These are phyloP conservation scores for Debaryomyces castellii DNA, from an alignment of 805 yeast genomes.

Conservation along the genomic window DNA sequence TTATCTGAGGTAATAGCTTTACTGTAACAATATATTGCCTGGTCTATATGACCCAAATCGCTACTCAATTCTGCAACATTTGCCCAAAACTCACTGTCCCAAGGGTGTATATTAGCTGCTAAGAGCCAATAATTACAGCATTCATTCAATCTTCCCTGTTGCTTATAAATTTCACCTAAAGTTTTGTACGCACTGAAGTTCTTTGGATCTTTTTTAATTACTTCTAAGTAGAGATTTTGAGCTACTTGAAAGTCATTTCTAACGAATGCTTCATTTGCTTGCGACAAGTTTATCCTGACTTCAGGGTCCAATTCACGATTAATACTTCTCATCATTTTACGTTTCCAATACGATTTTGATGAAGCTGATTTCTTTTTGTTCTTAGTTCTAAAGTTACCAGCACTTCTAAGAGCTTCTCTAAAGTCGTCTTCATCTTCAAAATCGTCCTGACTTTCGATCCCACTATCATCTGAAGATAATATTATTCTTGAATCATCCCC, in stretches of 20 bases:
- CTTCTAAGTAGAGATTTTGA: constrained; percentile 58
- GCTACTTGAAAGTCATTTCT: constrained; percentile 60
- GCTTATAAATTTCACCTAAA: constrained; percentile 76
- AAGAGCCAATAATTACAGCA: constrained; percentile 80
- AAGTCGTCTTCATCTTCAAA: constrained; percentile 46
- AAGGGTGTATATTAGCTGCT: constrained; percentile 75
- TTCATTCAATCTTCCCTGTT: constrained; percentile 64
- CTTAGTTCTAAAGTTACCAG: constrained; percentile 59
- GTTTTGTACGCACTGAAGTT: constrained; percentile 85
- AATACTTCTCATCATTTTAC: constrained; percentile 33
- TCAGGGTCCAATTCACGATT: constrained; percentile 65
- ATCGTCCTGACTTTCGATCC: constrained; percentile 37
- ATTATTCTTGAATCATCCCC: constrained; percentile 17
- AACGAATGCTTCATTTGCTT: constrained; percentile 82
- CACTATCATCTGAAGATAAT: constrained; percentile 22
- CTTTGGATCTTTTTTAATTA: constrained; percentile 72
- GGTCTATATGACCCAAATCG: constrained; percentile 66
- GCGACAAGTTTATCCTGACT: constrained; percentile 60
- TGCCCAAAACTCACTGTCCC: constrained; percentile 78
- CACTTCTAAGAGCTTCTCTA: constrained; percentile 65
- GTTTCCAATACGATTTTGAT: constrained; percentile 35
- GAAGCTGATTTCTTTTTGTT: constrained; percentile 32
- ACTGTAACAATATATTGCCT: constrained; percentile 77
- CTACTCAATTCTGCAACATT: constrained; percentile 68
- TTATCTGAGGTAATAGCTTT: constrained; percentile 21